phyloP scores from a whole-genome alignment of 176 grass and related monocot species.

The Tuctoria greenei region DNA sequence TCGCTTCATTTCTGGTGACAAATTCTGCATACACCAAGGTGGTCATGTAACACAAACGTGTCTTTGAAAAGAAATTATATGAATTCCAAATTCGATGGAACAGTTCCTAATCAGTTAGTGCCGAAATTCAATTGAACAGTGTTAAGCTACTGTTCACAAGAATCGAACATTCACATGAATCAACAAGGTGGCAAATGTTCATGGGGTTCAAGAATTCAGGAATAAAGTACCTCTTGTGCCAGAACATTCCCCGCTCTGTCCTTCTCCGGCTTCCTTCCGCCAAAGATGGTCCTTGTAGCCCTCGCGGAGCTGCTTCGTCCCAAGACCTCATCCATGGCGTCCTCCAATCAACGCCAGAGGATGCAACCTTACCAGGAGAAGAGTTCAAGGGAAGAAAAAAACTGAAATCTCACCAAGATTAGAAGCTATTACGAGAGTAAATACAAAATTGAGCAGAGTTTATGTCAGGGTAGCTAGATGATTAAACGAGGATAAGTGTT shows the following conservation, averaged over 20 bases:
- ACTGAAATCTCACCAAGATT: not conserved
- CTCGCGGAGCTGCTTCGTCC: constrained; percentile 60
- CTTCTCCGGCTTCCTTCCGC: constrained; percentile 61
- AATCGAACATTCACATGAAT: constrained; percentile 10
- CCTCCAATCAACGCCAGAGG: constrained; percentile 47
- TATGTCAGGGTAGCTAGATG: constrained; percentile 23
- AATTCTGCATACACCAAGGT: constrained; percentile 28
- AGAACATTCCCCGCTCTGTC: constrained; percentile 11
- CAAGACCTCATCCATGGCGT: constrained; percentile 38
- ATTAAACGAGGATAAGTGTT: constrained; percentile 6
- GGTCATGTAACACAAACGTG: not conserved
- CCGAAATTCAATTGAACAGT: not conserved
- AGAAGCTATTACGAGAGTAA: not conserved
- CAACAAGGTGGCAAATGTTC: not conserved
- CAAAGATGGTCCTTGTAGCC: constrained; percentile 68
- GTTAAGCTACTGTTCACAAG: not conserved
- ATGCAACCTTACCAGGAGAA: constrained; percentile 7
- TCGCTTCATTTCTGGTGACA: constrained; percentile 44
- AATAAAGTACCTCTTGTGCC: constrained; percentile 51
- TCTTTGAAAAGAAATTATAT: not conserved
- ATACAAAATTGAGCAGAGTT: not conserved
- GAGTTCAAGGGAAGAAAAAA: not conserved
- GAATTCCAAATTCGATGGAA: not conserved
- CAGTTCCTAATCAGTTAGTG: not conserved
- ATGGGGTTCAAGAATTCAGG: not conserved